Base-by-base conservation (phyloP, 2,329 filamentous ascomycete species). In the Cercospora zeae-maydis region DNA sequence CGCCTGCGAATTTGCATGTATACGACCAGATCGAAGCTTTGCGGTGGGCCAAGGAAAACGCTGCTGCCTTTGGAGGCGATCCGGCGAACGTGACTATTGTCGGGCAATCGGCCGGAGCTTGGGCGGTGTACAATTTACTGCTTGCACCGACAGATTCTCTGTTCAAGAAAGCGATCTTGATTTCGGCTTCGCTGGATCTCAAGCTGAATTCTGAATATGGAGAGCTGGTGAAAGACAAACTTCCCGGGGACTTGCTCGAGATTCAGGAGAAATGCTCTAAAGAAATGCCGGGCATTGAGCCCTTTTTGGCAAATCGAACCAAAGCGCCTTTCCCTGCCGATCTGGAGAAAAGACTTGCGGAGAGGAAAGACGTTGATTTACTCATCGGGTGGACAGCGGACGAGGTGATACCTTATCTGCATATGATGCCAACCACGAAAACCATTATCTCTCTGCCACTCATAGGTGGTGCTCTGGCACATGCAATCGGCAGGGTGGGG, bases 11-110 rank as follows among this genome's bases (percentile, higher is more conserved):
- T 36, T 30, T 49, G 30, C 57, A 37, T 52, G 57, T 51, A 3
- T 36, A 52, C 14, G 57, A 59, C 36, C 39, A 49, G 19, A 34
- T 59, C 16, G 47, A 49, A 59, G 57, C 57, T 49, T 14, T 59
- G 16, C 30, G 36, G 19, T 59, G 57, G 57, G 33, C 34, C 3
- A 39, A 49, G 21, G 57, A 59, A 10, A 59, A 59, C 19, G 33
- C 33, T n/a, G n/a, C 19, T 36, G 57, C 45, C 1, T 59, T 59
- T 34, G 57, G 57, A 49, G 57, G 57, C 31, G 45, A 59, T 6
- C 45, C 57, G 34, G 30, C 19, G 4, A 52, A 59, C 11, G 24
- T 59, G n/a, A 59, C 57, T 10, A 49, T 33, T 19, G 36, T 51
- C 6, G 57, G 57, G 10, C 57, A 59, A 59, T 36, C 39, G 14